Percentiles rank a stretch among this genome's conserved stretches.
Conservation (phyloP, 257 asterid genomes). For the Prunella vulgaris region DNA sequence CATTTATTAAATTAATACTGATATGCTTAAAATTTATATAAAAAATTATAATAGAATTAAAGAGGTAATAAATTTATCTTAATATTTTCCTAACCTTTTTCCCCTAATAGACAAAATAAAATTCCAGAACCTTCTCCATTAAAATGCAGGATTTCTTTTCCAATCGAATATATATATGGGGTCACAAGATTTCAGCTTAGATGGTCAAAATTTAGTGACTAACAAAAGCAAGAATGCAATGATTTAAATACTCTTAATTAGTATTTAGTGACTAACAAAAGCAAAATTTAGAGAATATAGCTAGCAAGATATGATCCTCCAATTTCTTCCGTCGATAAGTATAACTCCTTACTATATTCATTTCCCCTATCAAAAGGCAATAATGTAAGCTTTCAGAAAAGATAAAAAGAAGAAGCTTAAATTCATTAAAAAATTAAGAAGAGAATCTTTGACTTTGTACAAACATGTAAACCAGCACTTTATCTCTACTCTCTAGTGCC, state of each 20-base stretch:
- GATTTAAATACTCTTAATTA: slow-evolving; percentile 8
- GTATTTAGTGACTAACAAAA: slow-evolving; percentile 1
- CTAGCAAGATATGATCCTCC: slow-evolving; percentile 10
- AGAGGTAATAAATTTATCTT: no score
- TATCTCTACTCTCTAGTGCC: no score
- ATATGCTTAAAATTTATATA: no score
- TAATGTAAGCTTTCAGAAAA: not conserved
- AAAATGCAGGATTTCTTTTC: not conserved
- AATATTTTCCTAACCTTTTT: no score
- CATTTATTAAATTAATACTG: no score
- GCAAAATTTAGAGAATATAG: slow-evolving; percentile 16
- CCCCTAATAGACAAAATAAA: not conserved
- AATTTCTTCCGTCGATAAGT: slow-evolving; percentile 14
- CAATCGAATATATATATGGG: not conserved
- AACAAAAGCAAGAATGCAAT: slow-evolving; percentile 10
- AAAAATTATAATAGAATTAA: no score
- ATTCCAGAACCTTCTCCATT: not conserved
- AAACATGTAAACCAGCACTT: no score
- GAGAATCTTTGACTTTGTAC: slow-evolving; percentile 11
- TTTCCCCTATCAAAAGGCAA: not conserved
- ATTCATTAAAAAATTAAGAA: not conserved
- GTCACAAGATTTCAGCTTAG: not conserved
- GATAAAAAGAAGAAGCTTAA: not conserved
- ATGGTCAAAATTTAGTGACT: slow-evolving; percentile 8
- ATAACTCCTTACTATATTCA: not conserved